These are phyloP conservation scores for Aphanomyces invadans DNA, from an alignment of 352 stramenopile species.

Conservation along the genomic window DNA sequence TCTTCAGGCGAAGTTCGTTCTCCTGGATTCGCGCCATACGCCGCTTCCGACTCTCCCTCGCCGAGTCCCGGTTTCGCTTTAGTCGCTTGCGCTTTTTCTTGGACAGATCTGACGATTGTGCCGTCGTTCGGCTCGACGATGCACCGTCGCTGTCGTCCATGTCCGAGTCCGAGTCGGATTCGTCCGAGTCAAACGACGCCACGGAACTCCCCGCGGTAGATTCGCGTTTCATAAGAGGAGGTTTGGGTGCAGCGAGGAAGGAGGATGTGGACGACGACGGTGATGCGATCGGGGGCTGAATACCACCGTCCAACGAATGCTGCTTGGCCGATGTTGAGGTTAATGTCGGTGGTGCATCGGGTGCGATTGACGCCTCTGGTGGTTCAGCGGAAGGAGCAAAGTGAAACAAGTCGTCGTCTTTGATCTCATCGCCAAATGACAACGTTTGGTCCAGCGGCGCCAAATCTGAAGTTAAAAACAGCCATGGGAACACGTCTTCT, in stretches of 20 bases:
- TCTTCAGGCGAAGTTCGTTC: slow-evolving; percentile 51
- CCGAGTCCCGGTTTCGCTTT: slow-evolving; percentile 67
- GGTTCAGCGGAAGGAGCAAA: neutral
- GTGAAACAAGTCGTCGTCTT: slow-evolving; percentile 17
- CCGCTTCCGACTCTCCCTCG: slow-evolving; percentile 68
- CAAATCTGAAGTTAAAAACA: slow-evolving; percentile 22
- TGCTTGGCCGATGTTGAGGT: neutral
- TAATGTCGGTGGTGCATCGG: neutral
- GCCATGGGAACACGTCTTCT: slow-evolving; percentile 23
- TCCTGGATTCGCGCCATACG: slow-evolving; percentile 67
- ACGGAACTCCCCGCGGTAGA: slow-evolving; percentile 10
- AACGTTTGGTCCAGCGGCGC: slow-evolving; percentile 19
- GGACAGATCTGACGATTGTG: too few species aligned
- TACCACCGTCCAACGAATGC: neutral
- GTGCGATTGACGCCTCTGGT: neutral
- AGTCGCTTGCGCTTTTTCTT: slow-evolving; percentile 52
- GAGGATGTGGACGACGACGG: neutral
- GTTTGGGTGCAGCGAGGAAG: neutral
- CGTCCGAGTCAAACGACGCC: slow-evolving; percentile 9
- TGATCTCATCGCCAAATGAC: slow-evolving; percentile 6
- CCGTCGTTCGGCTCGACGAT: slow-evolving; percentile 19
- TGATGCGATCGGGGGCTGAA: neutral
- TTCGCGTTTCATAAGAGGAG: slow-evolving; percentile 18
- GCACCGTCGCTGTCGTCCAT: slow-evolving; percentile 6
- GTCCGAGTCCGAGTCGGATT: slow-evolving; percentile 18